These are phyloP conservation scores for Xylogone sp. DNA, from an alignment of 2,329 filamentous ascomycete species.

Conservation along the genomic window DNA sequence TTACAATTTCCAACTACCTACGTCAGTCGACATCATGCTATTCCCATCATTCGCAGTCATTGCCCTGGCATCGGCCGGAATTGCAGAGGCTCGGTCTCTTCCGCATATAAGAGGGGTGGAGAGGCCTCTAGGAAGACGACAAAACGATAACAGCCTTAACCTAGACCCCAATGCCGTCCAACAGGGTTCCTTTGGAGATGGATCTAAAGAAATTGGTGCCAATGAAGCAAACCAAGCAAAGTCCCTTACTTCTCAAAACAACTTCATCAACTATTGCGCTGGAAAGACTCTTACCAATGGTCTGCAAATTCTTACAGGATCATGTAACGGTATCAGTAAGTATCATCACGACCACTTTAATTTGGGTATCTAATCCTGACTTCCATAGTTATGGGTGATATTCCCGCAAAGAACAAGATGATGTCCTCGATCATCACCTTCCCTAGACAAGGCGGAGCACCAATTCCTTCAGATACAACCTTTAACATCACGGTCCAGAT, in stretches of 20 bases:
- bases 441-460: conserved; percentile 22
- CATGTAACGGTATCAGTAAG: conserved; percentile 47
- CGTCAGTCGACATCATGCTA: conserved; percentile 13
- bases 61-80: conserved; percentile 18
- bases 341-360: neutral
- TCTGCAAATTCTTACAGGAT: conserved; percentile 50
- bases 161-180: conserved; percentile 12
- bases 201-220: conserved; percentile 11
- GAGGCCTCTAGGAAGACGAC: neutral
- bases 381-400: conserved; percentile 26
- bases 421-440: conserved; percentile 25
- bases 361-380: conserved; percentile 1
- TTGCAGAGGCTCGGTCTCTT: conserved; percentile 16
- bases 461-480: conserved; percentile 12
- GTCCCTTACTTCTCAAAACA: conserved; percentile 20
- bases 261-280: conserved; percentile 25
- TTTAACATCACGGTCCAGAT: conserved; percentile 33
- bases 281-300: conserved; percentile 52
- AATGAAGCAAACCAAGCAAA: conserved; percentile 12
- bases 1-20: neutral
- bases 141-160: neutral
- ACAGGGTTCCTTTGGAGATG: conserved; percentile 16
- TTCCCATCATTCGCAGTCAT: conserved; percentile 16
- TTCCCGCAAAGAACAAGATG: conserved; percentile 27
- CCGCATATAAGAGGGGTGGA: conserved; percentile 4